These are phyloP conservation scores for Hebeloma cylindrosporum DNA, from an alignment of 768 basidiomycete genomes.

Conservation along the genomic window DNA sequence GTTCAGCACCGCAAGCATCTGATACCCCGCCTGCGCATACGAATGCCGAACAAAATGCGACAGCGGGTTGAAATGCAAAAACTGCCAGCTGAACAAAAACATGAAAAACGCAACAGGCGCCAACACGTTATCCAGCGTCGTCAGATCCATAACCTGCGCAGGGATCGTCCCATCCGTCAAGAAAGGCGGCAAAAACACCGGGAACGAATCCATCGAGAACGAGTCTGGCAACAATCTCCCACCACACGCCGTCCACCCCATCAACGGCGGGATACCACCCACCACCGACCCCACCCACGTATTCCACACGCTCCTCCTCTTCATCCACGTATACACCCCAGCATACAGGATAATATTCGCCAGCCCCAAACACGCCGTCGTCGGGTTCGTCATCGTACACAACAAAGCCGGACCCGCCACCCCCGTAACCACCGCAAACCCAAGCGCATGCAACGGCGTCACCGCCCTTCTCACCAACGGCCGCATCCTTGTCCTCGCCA, in stretches of 20 bases:
- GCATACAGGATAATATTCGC: constrained; percentile 89
- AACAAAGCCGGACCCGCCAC: constrained; percentile 76
- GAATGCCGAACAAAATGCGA: constrained; percentile 82
- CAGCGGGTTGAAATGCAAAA: constrained; percentile 97
- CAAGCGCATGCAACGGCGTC: constrained; percentile 78
- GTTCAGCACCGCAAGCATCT: constrained; percentile 83
- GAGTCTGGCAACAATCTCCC: constrained; percentile 62
- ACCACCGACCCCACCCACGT: constrained; percentile 96
- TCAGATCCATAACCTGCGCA: constrained; percentile 35
- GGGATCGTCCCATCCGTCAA: constrained; percentile 36
- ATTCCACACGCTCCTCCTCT: constrained; percentile 77
- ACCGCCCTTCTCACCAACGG: constrained; percentile 88
- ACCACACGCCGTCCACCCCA: constrained; percentile 98
- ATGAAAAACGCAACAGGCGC: constrained; percentile 79
- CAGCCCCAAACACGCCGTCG: constrained; percentile 80
- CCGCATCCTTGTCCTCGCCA: constrained; percentile 84
- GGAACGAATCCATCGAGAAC: constrained; percentile 54
- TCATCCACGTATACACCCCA: constrained; percentile 89
- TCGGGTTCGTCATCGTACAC: constrained; percentile 80
- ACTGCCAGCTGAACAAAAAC: constrained; percentile 95
- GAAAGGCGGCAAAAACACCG: constrained; percentile 63
- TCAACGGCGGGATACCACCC: constrained; percentile 89
- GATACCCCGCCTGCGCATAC: constrained; percentile 92
- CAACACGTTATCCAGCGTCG: constrained; percentile 77
- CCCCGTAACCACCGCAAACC: constrained; percentile 78